Percentiles rank a stretch among this genome's conserved stretches.
phyloP scores from a whole-genome alignment of 176 grass and related monocot genomes.

The Paspalum notatum region DNA sequence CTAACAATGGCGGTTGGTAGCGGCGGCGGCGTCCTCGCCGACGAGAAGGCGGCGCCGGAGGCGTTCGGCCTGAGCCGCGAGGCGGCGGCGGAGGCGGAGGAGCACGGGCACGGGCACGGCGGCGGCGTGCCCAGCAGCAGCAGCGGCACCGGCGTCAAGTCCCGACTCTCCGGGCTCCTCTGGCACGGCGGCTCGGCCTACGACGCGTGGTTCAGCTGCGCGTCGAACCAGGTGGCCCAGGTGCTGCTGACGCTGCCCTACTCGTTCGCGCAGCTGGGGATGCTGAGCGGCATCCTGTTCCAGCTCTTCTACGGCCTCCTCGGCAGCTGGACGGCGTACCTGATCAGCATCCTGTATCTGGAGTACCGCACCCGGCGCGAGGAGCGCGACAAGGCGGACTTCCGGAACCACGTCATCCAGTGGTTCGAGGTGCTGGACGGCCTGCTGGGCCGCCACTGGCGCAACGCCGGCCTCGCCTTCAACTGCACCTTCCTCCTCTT shows the following conservation, averaged over 20 bases:
- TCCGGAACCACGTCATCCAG: slow-evolving; percentile 98
- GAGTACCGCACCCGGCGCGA: slow-evolving; percentile 81
- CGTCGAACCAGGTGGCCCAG: slow-evolving; percentile 95
- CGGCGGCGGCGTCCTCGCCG: slow-evolving; percentile 39
- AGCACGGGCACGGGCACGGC: not conserved
- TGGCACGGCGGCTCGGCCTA: slow-evolving; percentile 95
- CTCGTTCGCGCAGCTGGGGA: slow-evolving; percentile 95
- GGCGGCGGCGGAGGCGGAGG: slow-evolving; percentile 36
- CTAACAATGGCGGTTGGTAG: slow-evolving; percentile 34
- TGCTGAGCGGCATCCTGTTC: slow-evolving; percentile 91
- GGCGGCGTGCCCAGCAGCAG: not conserved
- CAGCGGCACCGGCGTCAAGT: not conserved
- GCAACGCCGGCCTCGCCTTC: slow-evolving; percentile 85
- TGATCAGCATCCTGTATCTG: slow-evolving; percentile 92
- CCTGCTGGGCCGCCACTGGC: slow-evolving; percentile 81
- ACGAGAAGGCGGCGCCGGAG: slow-evolving; percentile 73
- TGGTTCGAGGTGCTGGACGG: slow-evolving; percentile 99
- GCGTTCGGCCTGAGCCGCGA: slow-evolving; percentile 51
- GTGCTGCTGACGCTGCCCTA: slow-evolving; percentile 94
- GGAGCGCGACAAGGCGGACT: slow-evolving; percentile 89
- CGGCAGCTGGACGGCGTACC: slow-evolving; percentile 98
- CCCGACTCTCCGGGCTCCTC: slow-evolving; percentile 64
- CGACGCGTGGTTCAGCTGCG: slow-evolving; percentile 98
- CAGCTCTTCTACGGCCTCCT: slow-evolving; percentile 89
- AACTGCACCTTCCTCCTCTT: slow-evolving; percentile 98